phyloP scores from a whole-genome alignment of 108 stramenopile species.

The Nannochloropsis gaditana region DNA sequence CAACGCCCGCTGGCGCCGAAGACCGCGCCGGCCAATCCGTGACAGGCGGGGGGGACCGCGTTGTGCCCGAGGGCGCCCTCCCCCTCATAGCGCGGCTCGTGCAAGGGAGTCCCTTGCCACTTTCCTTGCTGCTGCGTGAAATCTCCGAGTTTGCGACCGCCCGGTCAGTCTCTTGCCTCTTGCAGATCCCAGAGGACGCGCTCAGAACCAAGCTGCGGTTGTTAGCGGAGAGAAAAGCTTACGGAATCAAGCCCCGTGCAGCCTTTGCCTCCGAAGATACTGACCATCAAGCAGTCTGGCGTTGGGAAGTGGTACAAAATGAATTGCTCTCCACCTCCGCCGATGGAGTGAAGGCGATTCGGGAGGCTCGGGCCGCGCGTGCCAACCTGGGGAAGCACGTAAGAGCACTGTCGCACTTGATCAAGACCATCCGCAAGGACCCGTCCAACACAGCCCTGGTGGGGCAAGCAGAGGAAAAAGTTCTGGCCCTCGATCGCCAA shows the following conservation, averaged over 20 bases:
- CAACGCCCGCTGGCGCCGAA: not conserved
- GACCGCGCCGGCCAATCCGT: not conserved
- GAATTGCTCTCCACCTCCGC: constrained; percentile 22
- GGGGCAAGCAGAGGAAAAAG: constrained; percentile 41
- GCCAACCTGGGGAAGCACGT: constrained; percentile 32
- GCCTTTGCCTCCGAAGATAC: constrained; percentile 31
- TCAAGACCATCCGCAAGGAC: constrained; percentile 14
- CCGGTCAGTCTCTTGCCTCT: not conserved
- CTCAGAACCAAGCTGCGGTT: constrained; percentile 31
- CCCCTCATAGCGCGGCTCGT: constrained; percentile 39
- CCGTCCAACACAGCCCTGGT: not conserved
- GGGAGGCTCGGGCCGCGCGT: constrained; percentile 26
- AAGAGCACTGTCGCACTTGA: constrained; percentile 30
- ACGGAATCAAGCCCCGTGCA: constrained; percentile 30
- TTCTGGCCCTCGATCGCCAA: constrained; percentile 21
- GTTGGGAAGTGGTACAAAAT: constrained; percentile 37
- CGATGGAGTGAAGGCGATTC: constrained; percentile 18
- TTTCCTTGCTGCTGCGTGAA: constrained; percentile 27
- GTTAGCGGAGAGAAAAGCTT: constrained; percentile 31
- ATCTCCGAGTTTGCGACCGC: not conserved
- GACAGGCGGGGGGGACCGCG: not conserved
- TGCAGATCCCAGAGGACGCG: constrained; percentile 13
- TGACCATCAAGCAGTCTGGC: constrained; percentile 25
- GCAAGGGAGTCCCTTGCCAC: constrained; percentile 39
- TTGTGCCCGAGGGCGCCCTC: constrained; percentile 25